Conservation (phyloP, 257 asterid species). For the Solanum stenotomum region DNA sequence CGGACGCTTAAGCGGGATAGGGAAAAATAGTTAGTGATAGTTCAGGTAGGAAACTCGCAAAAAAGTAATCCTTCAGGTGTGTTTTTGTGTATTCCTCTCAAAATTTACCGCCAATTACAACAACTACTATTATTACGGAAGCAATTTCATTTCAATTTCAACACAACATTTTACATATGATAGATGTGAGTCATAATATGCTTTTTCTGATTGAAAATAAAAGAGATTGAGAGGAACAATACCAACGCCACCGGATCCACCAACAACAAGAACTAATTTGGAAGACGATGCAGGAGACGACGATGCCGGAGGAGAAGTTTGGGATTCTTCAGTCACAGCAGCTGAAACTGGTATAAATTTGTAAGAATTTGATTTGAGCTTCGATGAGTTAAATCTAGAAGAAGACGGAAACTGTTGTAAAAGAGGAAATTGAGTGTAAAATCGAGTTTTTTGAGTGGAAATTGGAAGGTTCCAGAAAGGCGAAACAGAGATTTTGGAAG, state of each 20-base stretch:
- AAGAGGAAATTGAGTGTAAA: conserved; percentile 1
- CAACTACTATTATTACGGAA: not conserved
- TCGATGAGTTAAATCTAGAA: not conserved
- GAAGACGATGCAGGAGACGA: conserved; percentile 12
- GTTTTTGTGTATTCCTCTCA: not conserved
- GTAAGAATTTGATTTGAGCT: conserved; percentile 11
- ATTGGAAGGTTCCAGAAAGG: conserved; percentile 28
- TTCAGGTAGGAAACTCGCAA: not conserved
- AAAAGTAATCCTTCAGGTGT: not conserved
- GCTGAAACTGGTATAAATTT: conserved; percentile 5
- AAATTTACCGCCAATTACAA: not conserved
- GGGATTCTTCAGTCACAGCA: conserved; percentile 13
- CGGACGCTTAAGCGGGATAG: too few relatives aligned
- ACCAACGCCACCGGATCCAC: conserved; percentile 99
- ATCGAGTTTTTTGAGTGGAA: conserved; percentile 16
- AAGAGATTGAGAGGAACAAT: not conserved
- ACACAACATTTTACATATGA: not conserved
- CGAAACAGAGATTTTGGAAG: conserved; percentile 35
- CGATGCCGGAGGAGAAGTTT: not conserved
- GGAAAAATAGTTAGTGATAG: not conserved
- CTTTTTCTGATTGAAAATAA: not conserved
- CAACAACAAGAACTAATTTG: conserved; percentile 84
- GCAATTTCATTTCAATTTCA: not conserved
- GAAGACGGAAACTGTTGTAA: conserved; percentile 18
- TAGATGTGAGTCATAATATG: not conserved